Evolutionary conservation across 192 early-diverging fungal species (phyloP).

Genomic region (Thoreauomyces humboldtii): DNA sequence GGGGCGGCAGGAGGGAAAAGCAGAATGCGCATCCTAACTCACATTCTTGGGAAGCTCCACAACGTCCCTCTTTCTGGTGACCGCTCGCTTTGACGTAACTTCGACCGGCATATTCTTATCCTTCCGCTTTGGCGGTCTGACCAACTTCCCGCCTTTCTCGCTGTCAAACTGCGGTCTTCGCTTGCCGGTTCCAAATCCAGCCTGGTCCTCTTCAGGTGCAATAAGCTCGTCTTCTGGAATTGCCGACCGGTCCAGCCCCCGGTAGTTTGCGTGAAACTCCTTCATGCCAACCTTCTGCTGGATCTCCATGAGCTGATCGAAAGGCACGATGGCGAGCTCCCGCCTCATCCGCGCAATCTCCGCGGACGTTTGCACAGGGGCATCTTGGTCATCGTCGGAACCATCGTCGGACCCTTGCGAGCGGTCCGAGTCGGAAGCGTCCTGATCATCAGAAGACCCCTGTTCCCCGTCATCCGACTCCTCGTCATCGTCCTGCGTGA

Average conservation of each 20-base stretch:
- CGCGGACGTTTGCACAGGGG: too few species aligned
- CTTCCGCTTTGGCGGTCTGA: slow-evolving; percentile 18
- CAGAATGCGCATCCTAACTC: slow-evolving; percentile 18
- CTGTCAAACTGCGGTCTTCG: slow-evolving; percentile 4
- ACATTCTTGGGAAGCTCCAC: slow-evolving; percentile 58
- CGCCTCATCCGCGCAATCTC: slow-evolving; percentile 15
- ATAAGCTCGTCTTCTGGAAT: neutral
- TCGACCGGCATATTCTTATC: slow-evolving; percentile 65
- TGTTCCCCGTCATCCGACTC: too few species aligned
- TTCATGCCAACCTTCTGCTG: slow-evolving; percentile 71
- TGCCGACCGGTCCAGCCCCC: slow-evolving; percentile 18
- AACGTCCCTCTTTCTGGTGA: slow-evolving; percentile 68
- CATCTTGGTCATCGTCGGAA: neutral
- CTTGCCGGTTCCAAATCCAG: slow-evolving; percentile 21
- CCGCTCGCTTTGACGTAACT: slow-evolving; percentile 72
- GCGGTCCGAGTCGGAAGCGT: too few species aligned
- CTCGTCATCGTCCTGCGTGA: too few species aligned
- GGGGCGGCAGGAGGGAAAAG: neutral
- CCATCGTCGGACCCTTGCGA: too few species aligned
- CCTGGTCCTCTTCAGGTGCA: neutral
- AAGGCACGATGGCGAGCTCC: slow-evolving; percentile 72
- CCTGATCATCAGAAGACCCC: too few species aligned
- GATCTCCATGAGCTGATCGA: slow-evolving; percentile 75
- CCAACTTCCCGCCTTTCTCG: neutral
- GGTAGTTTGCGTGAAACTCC: slow-evolving; percentile 53